Evolutionary conservation across 2,329 filamentous ascomycete species (phyloP).

Genomic region (Phaeosphaeria sp.): DNA sequence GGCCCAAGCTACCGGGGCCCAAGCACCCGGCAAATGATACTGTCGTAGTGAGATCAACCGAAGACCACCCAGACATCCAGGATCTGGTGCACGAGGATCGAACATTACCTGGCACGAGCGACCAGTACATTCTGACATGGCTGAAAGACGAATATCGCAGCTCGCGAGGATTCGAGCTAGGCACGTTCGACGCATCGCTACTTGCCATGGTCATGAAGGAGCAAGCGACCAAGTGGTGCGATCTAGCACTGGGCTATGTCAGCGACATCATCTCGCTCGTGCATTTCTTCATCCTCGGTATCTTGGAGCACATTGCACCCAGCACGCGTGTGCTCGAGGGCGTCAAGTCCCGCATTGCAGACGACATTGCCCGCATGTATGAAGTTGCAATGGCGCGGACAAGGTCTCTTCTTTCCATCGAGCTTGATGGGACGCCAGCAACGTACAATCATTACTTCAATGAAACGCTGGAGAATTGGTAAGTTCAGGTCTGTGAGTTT

Average conservation of each 20-base stretch:
- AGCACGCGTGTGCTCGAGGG: too few species aligned
- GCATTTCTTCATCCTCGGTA: conserved; percentile 57
- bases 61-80: neutral
- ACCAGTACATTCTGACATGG: too few species aligned
- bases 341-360: conserved; percentile 16
- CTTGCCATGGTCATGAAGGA: conserved; percentile 57
- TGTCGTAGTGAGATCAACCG: too few species aligned
- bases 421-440: conserved; percentile 53
- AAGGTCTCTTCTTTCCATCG: conserved; percentile 60
- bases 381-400: conserved; percentile 56
- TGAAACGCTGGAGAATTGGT: conserved; percentile 19
- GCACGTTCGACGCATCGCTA: conserved; percentile 54
- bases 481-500: too few species aligned
- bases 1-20: too few species aligned
- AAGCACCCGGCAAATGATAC: too few species aligned
- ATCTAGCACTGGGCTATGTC: conserved; percentile 57
- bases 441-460: conserved; percentile 63
- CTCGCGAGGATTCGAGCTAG: conserved; percentile 58
- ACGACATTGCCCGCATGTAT: conserved; percentile 57
- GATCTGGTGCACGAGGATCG: neutral
- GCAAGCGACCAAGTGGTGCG: conserved; percentile 62
- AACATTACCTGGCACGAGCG: neutral
- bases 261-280: conserved; percentile 59
- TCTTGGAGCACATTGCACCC: neutral
- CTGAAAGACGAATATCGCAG: neutral